phyloP scores from a whole-genome alignment of 2,329 filamentous ascomycete species.

The Pseudocercospora pini-densiflorae region DNA sequence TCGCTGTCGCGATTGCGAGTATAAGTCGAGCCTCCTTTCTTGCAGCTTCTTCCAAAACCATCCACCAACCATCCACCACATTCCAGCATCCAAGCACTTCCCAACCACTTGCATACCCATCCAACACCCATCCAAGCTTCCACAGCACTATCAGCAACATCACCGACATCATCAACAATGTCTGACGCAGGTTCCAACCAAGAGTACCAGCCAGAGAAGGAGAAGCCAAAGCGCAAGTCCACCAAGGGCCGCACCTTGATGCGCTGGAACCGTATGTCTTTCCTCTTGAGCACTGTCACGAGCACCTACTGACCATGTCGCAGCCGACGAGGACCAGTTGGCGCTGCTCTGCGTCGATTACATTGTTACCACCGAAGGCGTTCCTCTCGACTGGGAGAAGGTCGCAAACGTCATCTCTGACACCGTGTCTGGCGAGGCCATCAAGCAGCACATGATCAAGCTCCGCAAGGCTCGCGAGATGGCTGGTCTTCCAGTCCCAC shows the following conservation, averaged over 20 bases:
- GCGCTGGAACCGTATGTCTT: conserved; percentile 35
- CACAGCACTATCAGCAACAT: neutral
- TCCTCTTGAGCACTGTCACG: neutral
- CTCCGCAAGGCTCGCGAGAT: conserved; percentile 27
- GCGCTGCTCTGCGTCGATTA: conserved; percentile 31
- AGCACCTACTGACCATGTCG: conserved; percentile 17
- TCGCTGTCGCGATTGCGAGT: neutral
- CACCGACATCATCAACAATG: conserved; percentile 4
- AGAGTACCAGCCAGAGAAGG: conserved; percentile 8
- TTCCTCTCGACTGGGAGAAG: conserved; percentile 30
- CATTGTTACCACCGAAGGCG: conserved; percentile 17
- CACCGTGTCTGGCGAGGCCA: conserved; percentile 25
- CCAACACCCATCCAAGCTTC: conserved; percentile 5
- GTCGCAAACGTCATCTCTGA: conserved; percentile 22
- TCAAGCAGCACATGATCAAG: conserved; percentile 36
- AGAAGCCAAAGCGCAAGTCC: conserved; percentile 20
- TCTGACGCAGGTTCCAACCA: neutral
- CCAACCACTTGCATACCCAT: neutral
- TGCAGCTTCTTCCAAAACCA: conserved; percentile 9
- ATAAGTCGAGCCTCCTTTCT: neutral
- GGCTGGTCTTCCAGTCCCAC: conserved; percentile 25
- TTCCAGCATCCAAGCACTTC: conserved; percentile 3
- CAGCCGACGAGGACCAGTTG: conserved; percentile 32
- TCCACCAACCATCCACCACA: neutral
- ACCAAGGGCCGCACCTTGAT: conserved; percentile 30